Evolutionary conservation across 2,329 filamentous ascomycete species (phyloP).

Genomic region (Blastomyces parvus): DNA sequence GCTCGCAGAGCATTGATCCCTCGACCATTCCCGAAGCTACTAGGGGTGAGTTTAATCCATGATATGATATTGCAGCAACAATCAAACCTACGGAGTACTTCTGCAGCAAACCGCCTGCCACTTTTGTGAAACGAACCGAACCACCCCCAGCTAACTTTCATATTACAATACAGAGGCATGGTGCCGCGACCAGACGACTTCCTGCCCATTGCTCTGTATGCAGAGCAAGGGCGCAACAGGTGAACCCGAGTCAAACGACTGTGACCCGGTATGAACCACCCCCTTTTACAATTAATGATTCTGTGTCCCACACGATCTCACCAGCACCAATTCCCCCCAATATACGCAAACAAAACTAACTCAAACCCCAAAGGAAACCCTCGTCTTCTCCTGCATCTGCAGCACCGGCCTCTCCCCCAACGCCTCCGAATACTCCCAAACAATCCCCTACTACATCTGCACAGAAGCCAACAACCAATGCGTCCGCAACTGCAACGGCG

Average conservation of each 20-base stretch:
- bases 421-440: slow-evolving; percentile 52
- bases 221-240: slow-evolving; percentile 31
- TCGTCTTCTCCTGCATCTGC: slow-evolving; percentile 51
- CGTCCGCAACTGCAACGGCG: slow-evolving; percentile 39
- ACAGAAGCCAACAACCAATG: slow-evolving; percentile 49
- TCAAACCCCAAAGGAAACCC: slow-evolving; percentile 27
- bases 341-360: background rate
- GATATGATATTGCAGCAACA: too few relatives aligned
- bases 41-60: slow-evolving; percentile 27
- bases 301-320: too few relatives aligned
- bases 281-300: too few relatives aligned
- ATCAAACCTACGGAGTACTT: too few relatives aligned
- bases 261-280: slow-evolving; percentile 30
- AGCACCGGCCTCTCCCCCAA: slow-evolving; percentile 46
- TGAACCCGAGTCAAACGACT: slow-evolving; percentile 30
- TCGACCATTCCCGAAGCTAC: slow-evolving; percentile 28
- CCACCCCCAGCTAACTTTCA: slow-evolving; percentile 7
- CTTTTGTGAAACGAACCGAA: background rate
- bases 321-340: background rate
- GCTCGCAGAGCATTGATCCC: slow-evolving; percentile 32
- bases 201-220: slow-evolving; percentile 39
- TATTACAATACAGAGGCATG: slow-evolving; percentile 28
- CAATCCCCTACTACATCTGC: slow-evolving; percentile 55
- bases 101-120: too few relatives aligned
- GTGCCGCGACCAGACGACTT: slow-evolving; percentile 34